Conservation (phyloP, 2,329 filamentous ascomycete species). For the Botrytis elliptica region DNA sequence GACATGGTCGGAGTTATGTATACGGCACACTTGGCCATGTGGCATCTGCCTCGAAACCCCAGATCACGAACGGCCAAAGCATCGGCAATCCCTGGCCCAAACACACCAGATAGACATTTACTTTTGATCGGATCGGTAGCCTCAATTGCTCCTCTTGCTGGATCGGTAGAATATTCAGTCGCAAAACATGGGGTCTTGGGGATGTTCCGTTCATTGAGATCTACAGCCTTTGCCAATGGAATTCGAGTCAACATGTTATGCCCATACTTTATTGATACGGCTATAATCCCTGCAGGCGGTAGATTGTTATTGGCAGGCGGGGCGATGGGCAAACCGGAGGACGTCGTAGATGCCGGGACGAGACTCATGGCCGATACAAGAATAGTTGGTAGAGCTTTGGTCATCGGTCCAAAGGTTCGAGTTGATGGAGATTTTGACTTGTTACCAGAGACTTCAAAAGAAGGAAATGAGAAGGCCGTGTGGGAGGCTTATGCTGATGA, state of each 20-base stretch:
- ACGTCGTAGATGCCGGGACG: slow-evolving; percentile 64
- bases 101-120: slow-evolving; percentile 55
- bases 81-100: slow-evolving; percentile 36
- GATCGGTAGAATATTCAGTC: slow-evolving; percentile 54
- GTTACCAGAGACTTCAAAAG: slow-evolving; percentile 23
- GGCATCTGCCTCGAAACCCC: slow-evolving; percentile 54
- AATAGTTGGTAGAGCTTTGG: slow-evolving; percentile 56
- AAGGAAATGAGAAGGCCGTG: slow-evolving; percentile 45
- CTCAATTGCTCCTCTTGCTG: slow-evolving; percentile 48
- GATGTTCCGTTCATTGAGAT: slow-evolving; percentile 58
- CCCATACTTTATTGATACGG: slow-evolving; percentile 65
- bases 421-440: slow-evolving; percentile 43
- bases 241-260: slow-evolving; percentile 65
- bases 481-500: slow-evolving; percentile 64
- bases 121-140: slow-evolving; percentile 64
- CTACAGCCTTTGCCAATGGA: slow-evolving; percentile 48
- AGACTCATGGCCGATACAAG: slow-evolving; percentile 58
- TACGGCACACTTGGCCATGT: slow-evolving; percentile 63
- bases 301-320: slow-evolving; percentile 56
- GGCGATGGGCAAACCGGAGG: slow-evolving; percentile 50
- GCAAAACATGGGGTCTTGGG: slow-evolving; percentile 67
- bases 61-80: slow-evolving; percentile 41
- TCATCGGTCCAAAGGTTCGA: slow-evolving; percentile 56
- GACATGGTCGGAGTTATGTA: slow-evolving; percentile 65
- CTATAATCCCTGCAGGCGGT: slow-evolving; percentile 51